Evolutionary conservation across 257 asterid species (phyloP).

Genomic region (Solanum chaucha): DNA sequence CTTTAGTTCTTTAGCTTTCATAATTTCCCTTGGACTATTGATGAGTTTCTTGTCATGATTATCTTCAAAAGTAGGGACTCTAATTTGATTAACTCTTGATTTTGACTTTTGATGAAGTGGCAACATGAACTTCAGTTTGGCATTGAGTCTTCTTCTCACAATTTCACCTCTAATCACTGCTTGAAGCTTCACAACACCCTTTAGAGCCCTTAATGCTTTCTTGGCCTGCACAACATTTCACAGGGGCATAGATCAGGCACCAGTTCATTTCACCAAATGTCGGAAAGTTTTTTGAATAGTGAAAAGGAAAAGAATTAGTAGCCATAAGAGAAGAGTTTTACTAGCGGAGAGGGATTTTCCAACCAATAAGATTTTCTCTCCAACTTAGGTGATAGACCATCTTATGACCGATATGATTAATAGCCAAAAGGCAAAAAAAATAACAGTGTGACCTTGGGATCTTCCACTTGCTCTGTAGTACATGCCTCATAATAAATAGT

Average conservation of each 20-base stretch:
- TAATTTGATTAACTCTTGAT: conserved; percentile 16
- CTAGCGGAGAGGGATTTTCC: not conserved
- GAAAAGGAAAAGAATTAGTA: not conserved
- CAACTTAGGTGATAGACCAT: not conserved
- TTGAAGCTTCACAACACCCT: conserved; percentile 75
- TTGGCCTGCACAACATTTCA: conserved; percentile 36
- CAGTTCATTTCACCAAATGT: not conserved
- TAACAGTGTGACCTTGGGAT: not conserved
- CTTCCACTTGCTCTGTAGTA: not conserved
- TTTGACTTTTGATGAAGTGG: conserved; percentile 10
- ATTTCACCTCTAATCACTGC: conserved; percentile 78
- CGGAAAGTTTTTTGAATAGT: not conserved
- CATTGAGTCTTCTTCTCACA: conserved; percentile 30
- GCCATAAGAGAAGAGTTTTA: not conserved
- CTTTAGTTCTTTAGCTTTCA: conserved; percentile 32
- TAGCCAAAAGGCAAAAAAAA: not conserved
- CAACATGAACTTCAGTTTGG: conserved; percentile 8
- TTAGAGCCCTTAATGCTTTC: conserved; percentile 71
- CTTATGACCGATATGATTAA: not conserved
- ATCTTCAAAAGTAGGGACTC: conserved; percentile 28
- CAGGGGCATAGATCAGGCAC: not conserved
- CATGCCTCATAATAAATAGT: not conserved
- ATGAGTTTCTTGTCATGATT: conserved; percentile 27
- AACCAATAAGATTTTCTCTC: not conserved
- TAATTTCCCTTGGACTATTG: conserved; percentile 22